Conservation (phyloP, 192 early-diverging fungal genomes). For the Coemansia sp. region DNA sequence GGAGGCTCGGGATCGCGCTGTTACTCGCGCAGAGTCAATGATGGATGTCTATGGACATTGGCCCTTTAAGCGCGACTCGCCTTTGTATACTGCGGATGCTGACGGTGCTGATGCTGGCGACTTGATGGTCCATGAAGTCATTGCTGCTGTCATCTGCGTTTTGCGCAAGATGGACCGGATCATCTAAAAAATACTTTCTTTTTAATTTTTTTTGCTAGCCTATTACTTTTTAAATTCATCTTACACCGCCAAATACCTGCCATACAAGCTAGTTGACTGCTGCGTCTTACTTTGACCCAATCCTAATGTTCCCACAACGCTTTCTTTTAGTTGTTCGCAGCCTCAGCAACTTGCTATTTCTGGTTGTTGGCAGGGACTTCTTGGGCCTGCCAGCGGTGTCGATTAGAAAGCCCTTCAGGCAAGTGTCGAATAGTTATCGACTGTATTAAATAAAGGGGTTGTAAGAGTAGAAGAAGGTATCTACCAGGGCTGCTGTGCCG, state of each 20-base stretch:
- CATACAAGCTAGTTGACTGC: not conserved
- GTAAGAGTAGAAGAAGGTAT: too few relatives aligned
- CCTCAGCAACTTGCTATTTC: too few relatives aligned
- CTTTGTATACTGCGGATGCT: constrained; percentile 59
- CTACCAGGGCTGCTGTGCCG: too few relatives aligned
- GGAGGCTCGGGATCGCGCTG: constrained; percentile 87
- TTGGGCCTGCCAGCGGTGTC: too few relatives aligned
- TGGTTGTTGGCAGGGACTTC: too few relatives aligned
- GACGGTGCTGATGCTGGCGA: constrained; percentile 60
- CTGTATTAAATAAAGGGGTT: too few relatives aligned
- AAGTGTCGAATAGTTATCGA: too few relatives aligned
- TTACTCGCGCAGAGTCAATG: constrained; percentile 86
- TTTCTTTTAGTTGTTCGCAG: too few relatives aligned
- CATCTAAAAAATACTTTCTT: constrained; percentile 36
- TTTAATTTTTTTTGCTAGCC: too few relatives aligned
- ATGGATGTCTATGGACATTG: constrained; percentile 84
- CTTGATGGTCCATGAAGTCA: constrained; percentile 66
- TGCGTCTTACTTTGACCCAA: too few relatives aligned
- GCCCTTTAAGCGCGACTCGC: constrained; percentile 67
- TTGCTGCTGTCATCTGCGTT: constrained; percentile 83
- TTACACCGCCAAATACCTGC: not conserved
- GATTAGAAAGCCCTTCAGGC: too few relatives aligned
- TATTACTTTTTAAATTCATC: not conserved
- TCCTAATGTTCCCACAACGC: too few relatives aligned
- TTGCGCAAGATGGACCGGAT: constrained; percentile 90